Evolutionary conservation across 768 basidiomycete genomes (phyloP).

Genomic region (Royoungia palumana): DNA sequence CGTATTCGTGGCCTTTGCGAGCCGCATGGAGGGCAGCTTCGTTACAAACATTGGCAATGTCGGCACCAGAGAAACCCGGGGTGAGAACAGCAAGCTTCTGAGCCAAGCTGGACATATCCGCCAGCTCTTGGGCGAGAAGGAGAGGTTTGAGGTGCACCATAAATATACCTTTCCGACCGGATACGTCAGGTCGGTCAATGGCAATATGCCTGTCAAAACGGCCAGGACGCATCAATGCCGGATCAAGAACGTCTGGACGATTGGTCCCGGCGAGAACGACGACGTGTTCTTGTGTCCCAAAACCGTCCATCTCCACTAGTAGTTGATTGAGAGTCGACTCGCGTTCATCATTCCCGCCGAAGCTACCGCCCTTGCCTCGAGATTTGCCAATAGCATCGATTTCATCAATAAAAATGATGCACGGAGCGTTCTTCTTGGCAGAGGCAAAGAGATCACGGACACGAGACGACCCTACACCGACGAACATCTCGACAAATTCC

Average conservation of each 20-base stretch:
- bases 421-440: constrained; percentile 96
- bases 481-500: constrained; percentile 99
- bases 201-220: constrained; percentile 96
- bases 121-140: constrained; percentile 55
- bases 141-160: constrained; percentile 87
- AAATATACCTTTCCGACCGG: constrained; percentile 92
- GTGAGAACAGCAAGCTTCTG: constrained; percentile 96
- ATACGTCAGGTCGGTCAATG: constrained; percentile 93
- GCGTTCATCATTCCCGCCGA: constrained; percentile 96
- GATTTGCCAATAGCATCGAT: constrained; percentile 99
- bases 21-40: constrained; percentile 96
- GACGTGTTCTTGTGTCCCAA: constrained; percentile 94
- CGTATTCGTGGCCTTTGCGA: constrained; percentile 71
- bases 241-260: constrained; percentile 92
- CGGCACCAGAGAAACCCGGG: constrained; percentile 97
- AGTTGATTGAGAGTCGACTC: constrained; percentile 97
- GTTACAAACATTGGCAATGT: constrained; percentile 98
- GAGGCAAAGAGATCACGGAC: constrained; percentile 97
- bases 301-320: constrained; percentile 99
- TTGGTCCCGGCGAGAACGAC: constrained; percentile 97
- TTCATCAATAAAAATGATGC: constrained; percentile 99
- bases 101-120: constrained; percentile 56
- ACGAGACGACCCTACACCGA: constrained; percentile 96
- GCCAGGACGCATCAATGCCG: constrained; percentile 93
- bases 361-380: constrained; percentile 70